Evolutionary conservation across 2,329 filamentous ascomycete species (phyloP).

Genomic region (Emergomyces orientalis): DNA sequence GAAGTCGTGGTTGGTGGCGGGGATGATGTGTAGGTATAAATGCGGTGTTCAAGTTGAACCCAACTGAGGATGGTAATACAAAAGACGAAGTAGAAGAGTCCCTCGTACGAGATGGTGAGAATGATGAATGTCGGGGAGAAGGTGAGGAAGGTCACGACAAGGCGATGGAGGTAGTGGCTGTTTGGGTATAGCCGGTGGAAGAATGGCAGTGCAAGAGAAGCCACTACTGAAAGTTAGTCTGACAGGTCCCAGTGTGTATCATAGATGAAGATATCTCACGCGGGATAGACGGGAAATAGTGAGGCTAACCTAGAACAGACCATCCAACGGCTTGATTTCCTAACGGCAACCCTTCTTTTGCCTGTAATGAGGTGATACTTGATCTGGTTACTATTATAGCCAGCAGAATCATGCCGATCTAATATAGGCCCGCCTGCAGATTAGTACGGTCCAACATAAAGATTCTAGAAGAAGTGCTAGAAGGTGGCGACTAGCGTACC

Average conservation of each 20-base stretch:
- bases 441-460: constrained; percentile 10
- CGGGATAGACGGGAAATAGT: background rate
- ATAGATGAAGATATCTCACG: constrained; percentile 12
- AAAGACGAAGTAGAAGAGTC: constrained; percentile 89
- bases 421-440: constrained; percentile 4
- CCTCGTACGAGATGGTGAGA: constrained; percentile 93
- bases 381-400: constrained; percentile 80
- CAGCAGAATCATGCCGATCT: constrained; percentile 68
- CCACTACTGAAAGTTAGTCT: constrained; percentile 39
- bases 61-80: constrained; percentile 72
- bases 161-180: constrained; percentile 78
- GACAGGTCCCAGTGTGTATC: background rate
- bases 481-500: constrained; percentile 20
- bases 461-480: background rate
- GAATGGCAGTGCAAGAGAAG: constrained; percentile 69
- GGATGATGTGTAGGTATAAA: constrained; percentile 42
- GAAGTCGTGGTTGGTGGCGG: constrained; percentile 11
- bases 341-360: constrained; percentile 70
- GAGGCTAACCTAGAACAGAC: constrained; percentile 57
- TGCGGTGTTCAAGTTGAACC: constrained; percentile 81
- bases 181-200: constrained; percentile 73
- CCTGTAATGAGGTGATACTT: constrained; percentile 74
- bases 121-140: constrained; percentile 93
- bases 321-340: constrained; percentile 86
- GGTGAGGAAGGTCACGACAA: constrained; percentile 81